phyloP scores from a whole-genome alignment of 306 rosid genomes.

The Prunus dulcis region DNA sequence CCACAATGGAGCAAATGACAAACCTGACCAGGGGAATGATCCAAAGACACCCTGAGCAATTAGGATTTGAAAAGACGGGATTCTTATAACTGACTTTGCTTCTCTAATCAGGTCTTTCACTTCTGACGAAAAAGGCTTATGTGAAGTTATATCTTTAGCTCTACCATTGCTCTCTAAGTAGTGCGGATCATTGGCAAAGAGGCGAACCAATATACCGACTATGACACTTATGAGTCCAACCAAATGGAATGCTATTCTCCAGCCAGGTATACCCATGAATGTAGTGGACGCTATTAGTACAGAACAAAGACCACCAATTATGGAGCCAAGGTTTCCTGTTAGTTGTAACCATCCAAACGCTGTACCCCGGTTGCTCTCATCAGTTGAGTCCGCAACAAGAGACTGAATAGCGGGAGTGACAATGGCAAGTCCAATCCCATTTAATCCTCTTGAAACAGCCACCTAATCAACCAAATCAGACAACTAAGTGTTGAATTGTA shows the following conservation, averaged over 20 bases:
- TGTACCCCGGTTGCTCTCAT: slow-evolving; percentile 63
- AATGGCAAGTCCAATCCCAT: slow-evolving; percentile 89
- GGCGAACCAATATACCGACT: slow-evolving; percentile 53
- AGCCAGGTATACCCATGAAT: slow-evolving; percentile 71
- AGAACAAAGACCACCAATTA: slow-evolving; percentile 66
- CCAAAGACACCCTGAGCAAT: slow-evolving; percentile 95
- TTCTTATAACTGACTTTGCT: slow-evolving; percentile 57
- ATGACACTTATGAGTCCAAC: slow-evolving; percentile 71
- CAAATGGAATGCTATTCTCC: slow-evolving; percentile 80
- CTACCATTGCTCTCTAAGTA: slow-evolving; percentile 28
- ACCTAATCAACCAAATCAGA: slow-evolving; percentile 40
- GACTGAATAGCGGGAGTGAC: slow-evolving; percentile 80
- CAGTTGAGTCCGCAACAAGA: slow-evolving; percentile 77
- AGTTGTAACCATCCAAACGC: slow-evolving; percentile 84
- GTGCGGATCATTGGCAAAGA: slow-evolving; percentile 73
- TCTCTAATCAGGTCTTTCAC: slow-evolving; percentile 53
- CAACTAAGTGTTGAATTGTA: slow-evolving; percentile 1
- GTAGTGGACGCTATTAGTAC: slow-evolving; percentile 67
- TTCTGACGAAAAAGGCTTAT: slow-evolving; percentile 37
- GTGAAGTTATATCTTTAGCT: slow-evolving; percentile 16
- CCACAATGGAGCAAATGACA: slow-evolving; percentile 82
- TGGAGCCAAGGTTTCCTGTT: slow-evolving; percentile 64
- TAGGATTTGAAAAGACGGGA: slow-evolving; percentile 78
- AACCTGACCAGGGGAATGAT: slow-evolving; percentile 80
- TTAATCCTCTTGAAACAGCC: slow-evolving; percentile 84